phyloP scores from a whole-genome alignment of 768 basidiomycete genomes.

The Mycena maculata region DNA sequence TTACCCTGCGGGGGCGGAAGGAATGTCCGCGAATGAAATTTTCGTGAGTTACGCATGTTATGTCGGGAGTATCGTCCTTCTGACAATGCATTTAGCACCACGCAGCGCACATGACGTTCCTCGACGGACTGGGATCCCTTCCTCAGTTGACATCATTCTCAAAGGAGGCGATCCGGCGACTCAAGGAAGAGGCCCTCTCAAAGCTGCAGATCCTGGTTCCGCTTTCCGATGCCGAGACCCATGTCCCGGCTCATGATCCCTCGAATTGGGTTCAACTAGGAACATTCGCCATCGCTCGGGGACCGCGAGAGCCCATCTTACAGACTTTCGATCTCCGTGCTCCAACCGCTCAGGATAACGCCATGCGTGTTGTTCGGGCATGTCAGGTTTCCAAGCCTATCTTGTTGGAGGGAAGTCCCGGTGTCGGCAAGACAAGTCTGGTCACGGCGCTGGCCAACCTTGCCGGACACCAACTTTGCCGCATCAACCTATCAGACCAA shows the following conservation, averaged over 20 bases:
- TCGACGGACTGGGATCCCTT: constrained; percentile 88
- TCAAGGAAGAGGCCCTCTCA: constrained; percentile 68
- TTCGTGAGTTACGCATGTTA: constrained; percentile 65
- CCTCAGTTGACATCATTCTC: constrained; percentile 79
- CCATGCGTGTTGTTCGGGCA: constrained; percentile 88
- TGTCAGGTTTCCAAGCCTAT: constrained; percentile 93
- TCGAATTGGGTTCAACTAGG: constrained; percentile 68
- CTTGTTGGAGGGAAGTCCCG: constrained; percentile 96
- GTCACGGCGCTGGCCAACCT: constrained; percentile 87
- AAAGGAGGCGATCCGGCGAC: constrained; percentile 61
- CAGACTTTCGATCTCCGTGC: constrained; percentile 83
- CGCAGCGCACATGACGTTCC: constrained; percentile 90
- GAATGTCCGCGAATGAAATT: constrained; percentile 60
- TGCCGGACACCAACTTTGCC: constrained; percentile 81
- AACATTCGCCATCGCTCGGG: constrained; percentile 76
- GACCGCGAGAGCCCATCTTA: constrained; percentile 50
- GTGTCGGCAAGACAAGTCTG: constrained; percentile 97
- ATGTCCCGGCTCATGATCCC: constrained; percentile 48
- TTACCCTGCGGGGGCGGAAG: constrained; percentile 45
- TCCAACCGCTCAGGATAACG: constrained; percentile 90
- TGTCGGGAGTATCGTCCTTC: constrained; percentile 23
- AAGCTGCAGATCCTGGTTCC: constrained; percentile 71
- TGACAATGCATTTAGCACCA: constrained; percentile 73
- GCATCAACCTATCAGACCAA: constrained; percentile 98
- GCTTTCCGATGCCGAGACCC: constrained; percentile 44